Evolutionary conservation across 192 early-diverging fungal genomes (phyloP).

Genomic region (Coemansia sp.): DNA sequence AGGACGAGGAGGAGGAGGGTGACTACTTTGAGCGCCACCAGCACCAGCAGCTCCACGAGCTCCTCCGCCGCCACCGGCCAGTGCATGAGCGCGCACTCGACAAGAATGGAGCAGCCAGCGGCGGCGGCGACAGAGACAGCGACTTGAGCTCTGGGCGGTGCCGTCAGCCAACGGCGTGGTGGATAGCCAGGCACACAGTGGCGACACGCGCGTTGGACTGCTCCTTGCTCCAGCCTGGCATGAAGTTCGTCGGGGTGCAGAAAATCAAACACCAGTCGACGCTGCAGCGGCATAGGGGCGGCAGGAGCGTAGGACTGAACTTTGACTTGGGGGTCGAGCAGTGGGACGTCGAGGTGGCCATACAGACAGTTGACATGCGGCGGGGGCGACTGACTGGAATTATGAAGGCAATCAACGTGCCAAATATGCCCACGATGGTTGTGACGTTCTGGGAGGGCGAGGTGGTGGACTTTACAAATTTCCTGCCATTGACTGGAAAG

Average conservation of each 20-base stretch:
- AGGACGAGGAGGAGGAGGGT: background rate
- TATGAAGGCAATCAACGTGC: constrained; percentile 67
- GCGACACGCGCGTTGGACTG: constrained; percentile 31
- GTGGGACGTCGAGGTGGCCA: constrained; percentile 44
- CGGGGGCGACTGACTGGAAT: constrained; percentile 45
- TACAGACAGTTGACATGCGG: constrained; percentile 48
- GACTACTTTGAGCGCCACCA: constrained; percentile 10
- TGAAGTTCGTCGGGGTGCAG: constrained; percentile 36
- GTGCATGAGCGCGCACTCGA: background rate
- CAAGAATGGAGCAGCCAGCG: background rate
- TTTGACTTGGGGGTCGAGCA: constrained; percentile 11
- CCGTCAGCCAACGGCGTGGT: background rate
- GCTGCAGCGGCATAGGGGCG: background rate
- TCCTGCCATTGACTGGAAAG: constrained; percentile 60
- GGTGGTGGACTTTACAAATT: constrained; percentile 66
- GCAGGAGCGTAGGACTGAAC: background rate
- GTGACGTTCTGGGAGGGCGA: constrained; percentile 71
- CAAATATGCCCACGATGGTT: constrained; percentile 50
- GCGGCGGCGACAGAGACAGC: background rate
- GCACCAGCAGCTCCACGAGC: background rate
- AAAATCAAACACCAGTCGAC: constrained; percentile 5
- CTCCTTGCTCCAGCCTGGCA: constrained; percentile 45
- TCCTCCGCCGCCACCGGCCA: background rate
- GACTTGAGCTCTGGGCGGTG: background rate
- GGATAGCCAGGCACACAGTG: constrained; percentile 41